These are phyloP conservation scores for Ramularia collo-cygni DNA, from an alignment of 2,329 filamentous ascomycete species.

Conservation along the genomic window DNA sequence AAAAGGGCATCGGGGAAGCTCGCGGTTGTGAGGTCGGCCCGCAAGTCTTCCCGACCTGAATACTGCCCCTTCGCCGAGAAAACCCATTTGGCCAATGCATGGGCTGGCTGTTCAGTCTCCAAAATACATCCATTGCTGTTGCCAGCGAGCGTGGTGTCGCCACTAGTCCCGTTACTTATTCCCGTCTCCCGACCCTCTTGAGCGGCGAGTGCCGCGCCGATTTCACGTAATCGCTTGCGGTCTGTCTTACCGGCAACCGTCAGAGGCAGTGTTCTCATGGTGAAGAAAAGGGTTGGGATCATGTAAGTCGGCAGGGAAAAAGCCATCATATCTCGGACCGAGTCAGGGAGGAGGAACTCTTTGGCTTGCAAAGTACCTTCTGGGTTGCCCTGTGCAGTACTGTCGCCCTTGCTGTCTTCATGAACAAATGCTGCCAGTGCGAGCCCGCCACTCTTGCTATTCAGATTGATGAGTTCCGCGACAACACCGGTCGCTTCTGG, in stretches of 20 bases:
- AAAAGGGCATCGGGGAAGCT: too few relatives aligned
- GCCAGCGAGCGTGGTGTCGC: too few relatives aligned
- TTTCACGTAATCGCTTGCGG: constrained; percentile 26
- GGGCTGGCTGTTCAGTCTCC: neutral
- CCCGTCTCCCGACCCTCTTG: neutral
- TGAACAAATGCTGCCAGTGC: constrained; percentile 5
- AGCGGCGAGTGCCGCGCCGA: neutral
- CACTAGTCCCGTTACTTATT: too few relatives aligned
- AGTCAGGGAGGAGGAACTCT: too few relatives aligned
- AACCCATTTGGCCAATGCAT: neutral
- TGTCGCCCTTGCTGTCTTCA: too few relatives aligned
- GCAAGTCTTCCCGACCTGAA: neutral
- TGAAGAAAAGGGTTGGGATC: constrained; percentile 65
- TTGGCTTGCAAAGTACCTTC: too few relatives aligned
- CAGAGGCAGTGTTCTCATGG: constrained; percentile 59
- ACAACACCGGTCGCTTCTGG: neutral
- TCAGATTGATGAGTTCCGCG: neutral
- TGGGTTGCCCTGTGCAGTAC: too few relatives aligned
- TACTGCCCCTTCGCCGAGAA: neutral
- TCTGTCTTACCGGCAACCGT: constrained; percentile 68
- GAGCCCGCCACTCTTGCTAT: neutral
- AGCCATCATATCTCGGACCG: too few relatives aligned
- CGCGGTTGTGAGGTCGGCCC: too few relatives aligned
- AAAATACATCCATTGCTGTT: neutral
- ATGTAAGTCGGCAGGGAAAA: constrained; percentile 72